Conservation (phyloP, 2,329 filamentous ascomycete genomes). For the Dichotomopilus funicola region DNA sequence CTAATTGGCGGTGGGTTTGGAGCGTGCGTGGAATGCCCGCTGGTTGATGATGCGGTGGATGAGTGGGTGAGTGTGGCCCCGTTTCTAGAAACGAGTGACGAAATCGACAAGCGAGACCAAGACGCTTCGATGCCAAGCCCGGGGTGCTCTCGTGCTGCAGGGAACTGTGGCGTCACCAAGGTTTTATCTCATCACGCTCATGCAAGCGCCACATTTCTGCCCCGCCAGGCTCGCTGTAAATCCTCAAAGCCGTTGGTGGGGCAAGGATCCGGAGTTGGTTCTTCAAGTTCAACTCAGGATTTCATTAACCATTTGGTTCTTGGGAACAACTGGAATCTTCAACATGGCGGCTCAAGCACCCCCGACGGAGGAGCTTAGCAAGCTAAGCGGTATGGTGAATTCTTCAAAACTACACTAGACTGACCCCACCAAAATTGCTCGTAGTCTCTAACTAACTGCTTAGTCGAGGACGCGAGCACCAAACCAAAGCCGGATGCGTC, state of each 20-base stretch:
- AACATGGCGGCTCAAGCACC: constrained; percentile 37
- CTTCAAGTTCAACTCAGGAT: not conserved
- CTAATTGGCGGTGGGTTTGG: not conserved
- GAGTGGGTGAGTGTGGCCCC: not conserved
- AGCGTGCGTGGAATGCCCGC: not conserved
- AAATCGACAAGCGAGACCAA: constrained; percentile 6
- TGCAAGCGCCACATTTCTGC: too few relatives aligned
- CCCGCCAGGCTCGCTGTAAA: too few relatives aligned
- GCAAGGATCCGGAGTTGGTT: not conserved
- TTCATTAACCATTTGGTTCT: not conserved
- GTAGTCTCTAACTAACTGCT: constrained; percentile 16
- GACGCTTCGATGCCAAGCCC: too few relatives aligned
- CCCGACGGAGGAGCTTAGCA: constrained; percentile 36
- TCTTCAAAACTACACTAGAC: not conserved
- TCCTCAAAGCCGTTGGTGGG: not conserved
- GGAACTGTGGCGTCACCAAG: too few relatives aligned
- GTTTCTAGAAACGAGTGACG: constrained; percentile 12
- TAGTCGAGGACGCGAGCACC: constrained; percentile 34
- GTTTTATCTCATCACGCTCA: too few relatives aligned
- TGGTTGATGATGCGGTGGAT: not conserved
- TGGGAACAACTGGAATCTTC: too few relatives aligned
- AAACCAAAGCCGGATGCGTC: constrained; percentile 34
- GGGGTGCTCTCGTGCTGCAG: too few relatives aligned
- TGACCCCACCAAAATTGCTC: not conserved
- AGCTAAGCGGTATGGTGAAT: constrained; percentile 34